Evolutionary conservation across 768 basidiomycete genomes (phyloP).

Genomic region (Termitomyces sp.): DNA sequence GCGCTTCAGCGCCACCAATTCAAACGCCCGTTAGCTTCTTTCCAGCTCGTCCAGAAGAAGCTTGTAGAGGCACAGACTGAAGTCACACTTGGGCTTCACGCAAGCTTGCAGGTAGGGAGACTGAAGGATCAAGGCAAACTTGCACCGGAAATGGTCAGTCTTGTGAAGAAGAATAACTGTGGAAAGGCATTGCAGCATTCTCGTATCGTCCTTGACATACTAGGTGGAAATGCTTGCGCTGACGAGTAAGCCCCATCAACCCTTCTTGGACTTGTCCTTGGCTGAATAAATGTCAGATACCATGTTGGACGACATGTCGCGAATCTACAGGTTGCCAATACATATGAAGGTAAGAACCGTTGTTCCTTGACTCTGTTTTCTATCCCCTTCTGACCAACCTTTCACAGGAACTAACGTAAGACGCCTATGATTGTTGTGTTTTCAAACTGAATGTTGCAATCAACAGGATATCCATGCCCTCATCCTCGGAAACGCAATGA

Average conservation of each 20-base stretch:
- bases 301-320: slow-evolving; percentile 93
- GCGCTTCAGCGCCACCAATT: slow-evolving; percentile 91
- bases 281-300: slow-evolving; percentile 44
- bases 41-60: slow-evolving; percentile 98
- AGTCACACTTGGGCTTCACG: slow-evolving; percentile 68
- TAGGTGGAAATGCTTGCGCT: slow-evolving; percentile 90
- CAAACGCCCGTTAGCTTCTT: slow-evolving; percentile 81
- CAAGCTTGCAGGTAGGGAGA: slow-evolving; percentile 76
- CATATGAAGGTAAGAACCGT: slow-evolving; percentile 70
- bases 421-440: slow-evolving; percentile 8
- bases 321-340: slow-evolving; percentile 93
- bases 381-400: neutral
- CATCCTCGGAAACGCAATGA: slow-evolving; percentile 90
- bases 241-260: slow-evolving; percentile 67
- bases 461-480: slow-evolving; percentile 84
- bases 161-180: slow-evolving; percentile 94
- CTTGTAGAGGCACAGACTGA: slow-evolving; percentile 91
- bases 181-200: slow-evolving; percentile 87
- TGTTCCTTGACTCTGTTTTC: neutral
- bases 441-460: slow-evolving; percentile 6
- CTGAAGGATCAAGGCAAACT: slow-evolving; percentile 73
- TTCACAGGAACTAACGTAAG: slow-evolving; percentile 53
- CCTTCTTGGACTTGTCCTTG: neutral
- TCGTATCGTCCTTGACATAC: slow-evolving; percentile 76
- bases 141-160: slow-evolving; percentile 90